phyloP scores from a whole-genome alignment of 1,139 yeast genomes.

The Zygosaccharomyces pseudobailii region DNA sequence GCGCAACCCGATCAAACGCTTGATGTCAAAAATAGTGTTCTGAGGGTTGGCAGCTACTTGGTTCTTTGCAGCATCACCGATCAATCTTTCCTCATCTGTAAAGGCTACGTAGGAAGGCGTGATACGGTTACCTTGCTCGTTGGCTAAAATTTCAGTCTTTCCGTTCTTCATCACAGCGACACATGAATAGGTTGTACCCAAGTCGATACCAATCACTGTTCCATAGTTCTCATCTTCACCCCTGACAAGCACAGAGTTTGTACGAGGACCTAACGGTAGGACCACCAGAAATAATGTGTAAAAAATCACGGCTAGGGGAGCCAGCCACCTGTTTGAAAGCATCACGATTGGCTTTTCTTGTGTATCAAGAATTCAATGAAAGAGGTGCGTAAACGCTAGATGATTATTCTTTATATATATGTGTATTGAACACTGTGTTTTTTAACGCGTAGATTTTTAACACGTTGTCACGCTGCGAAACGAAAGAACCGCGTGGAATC shows the following conservation, averaged over 20 bases:
- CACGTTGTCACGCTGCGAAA: slow-evolving; percentile 3
- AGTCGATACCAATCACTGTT: slow-evolving; percentile 68
- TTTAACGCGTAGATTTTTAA: slow-evolving; percentile 1
- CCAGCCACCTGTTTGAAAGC: slow-evolving; percentile 36
- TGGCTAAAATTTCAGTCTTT: slow-evolving; percentile 86
- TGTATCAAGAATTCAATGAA: slow-evolving; percentile 12
- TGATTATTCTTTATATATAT: slow-evolving; percentile 1
- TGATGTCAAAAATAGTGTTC: slow-evolving; percentile 80
- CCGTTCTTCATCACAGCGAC: slow-evolving; percentile 93
- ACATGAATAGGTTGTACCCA: slow-evolving; percentile 90
- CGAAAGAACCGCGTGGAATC: slow-evolving; percentile 5
- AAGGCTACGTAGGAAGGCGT: slow-evolving; percentile 90
- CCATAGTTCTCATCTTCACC: slow-evolving; percentile 59
- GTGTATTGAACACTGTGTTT: slow-evolving; percentile 5
- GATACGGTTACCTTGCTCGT: slow-evolving; percentile 93
- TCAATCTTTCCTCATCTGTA: slow-evolving; percentile 78
- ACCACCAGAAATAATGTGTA: slow-evolving; percentile 56
- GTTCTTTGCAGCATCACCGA: slow-evolving; percentile 93
- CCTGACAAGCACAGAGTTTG: slow-evolving; percentile 23
- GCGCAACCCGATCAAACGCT: slow-evolving; percentile 80
- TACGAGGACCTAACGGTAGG: slow-evolving; percentile 45
- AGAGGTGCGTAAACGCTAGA: background rate
- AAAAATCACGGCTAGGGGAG: slow-evolving; percentile 50
- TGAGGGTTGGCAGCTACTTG: slow-evolving; percentile 80
- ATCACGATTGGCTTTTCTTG: slow-evolving; percentile 30